Percentiles rank a stretch among this genome's conserved stretches.
phyloP scores from a whole-genome alignment of 495 filamentous ascomycete genomes.

The Glutinoglossum americanum region DNA sequence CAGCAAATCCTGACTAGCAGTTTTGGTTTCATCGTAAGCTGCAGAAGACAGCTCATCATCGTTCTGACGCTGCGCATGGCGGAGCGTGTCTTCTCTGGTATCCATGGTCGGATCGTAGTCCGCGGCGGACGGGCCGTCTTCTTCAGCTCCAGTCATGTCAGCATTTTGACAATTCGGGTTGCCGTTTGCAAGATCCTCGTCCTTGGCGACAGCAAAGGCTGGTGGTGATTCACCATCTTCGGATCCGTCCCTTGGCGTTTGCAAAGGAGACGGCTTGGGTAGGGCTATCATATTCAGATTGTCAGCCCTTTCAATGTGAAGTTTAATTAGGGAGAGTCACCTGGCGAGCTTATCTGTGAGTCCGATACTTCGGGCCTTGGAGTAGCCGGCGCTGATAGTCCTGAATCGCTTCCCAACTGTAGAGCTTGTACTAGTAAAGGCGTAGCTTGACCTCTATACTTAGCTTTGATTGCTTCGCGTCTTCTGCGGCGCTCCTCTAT shows the following conservation, averaged over 20 bases:
- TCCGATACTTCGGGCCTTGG: conserved; percentile 5
- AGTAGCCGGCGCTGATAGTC: conserved; percentile 17
- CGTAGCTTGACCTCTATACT: conserved; percentile 48
- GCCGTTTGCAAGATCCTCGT: conserved; percentile 42
- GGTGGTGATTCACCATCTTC: conserved; percentile 25
- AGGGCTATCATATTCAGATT: conserved; percentile 7
- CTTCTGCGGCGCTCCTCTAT: conserved; percentile 72
- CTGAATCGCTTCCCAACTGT: conserved; percentile 35
- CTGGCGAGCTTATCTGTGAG: conserved; percentile 4
- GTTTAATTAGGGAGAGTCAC: conserved; percentile 8
- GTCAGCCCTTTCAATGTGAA: neutral
- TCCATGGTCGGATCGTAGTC: conserved; percentile 89
- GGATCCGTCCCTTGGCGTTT: conserved; percentile 25
- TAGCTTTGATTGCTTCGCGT: conserved; percentile 75
- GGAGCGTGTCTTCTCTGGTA: conserved; percentile 69
- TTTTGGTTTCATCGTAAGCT: conserved; percentile 38
- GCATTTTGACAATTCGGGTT: conserved; percentile 18
- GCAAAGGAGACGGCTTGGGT: conserved; percentile 16
- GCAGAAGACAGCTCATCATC: conserved; percentile 33
- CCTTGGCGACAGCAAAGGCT: conserved; percentile 32
- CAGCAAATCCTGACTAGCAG: conserved; percentile 32
- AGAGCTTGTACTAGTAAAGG: conserved; percentile 61
- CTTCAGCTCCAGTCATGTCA: conserved; percentile 27
- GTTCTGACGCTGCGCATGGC: conserved; percentile 40
- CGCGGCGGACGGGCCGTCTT: conserved; percentile 73